phyloP scores from a whole-genome alignment of 1,139 yeast genomes.

The Pichia sp. region DNA sequence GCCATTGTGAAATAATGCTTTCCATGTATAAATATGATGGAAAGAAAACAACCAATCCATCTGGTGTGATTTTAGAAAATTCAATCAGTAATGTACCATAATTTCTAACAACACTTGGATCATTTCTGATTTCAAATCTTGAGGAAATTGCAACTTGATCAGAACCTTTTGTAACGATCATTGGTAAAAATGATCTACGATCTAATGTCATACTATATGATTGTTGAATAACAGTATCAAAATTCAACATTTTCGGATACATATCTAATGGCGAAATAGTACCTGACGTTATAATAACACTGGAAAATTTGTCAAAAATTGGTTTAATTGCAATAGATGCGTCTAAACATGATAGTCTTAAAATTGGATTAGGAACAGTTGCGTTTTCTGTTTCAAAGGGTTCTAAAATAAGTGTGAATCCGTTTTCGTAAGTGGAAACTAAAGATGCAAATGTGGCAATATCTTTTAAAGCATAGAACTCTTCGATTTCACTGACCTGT shows the following conservation, averaged over 20 bases:
- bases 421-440: slow-evolving; percentile 89
- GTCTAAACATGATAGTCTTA: slow-evolving; percentile 90
- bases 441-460: slow-evolving; percentile 95
- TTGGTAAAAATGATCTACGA: slow-evolving; percentile 84
- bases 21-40: slow-evolving; percentile 98
- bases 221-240: slow-evolving; percentile 89
- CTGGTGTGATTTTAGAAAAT: slow-evolving; percentile 93
- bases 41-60: slow-evolving; percentile 95
- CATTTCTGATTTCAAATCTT: slow-evolving; percentile 92
- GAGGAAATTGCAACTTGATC: slow-evolving; percentile 97
- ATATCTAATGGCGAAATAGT: slow-evolving; percentile 96
- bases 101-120: slow-evolving; percentile 94
- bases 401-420: slow-evolving; percentile 84
- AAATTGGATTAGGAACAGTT: slow-evolving; percentile 95
- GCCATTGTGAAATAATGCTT: slow-evolving; percentile 97
- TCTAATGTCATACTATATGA: slow-evolving; percentile 95
- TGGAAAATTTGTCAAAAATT: slow-evolving; percentile 86
- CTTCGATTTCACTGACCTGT: slow-evolving; percentile 84
- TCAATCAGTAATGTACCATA: slow-evolving; percentile 90
- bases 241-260: slow-evolving; percentile 96
- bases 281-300: slow-evolving; percentile 93
- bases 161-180: slow-evolving; percentile 94
- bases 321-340: slow-evolving; percentile 98
- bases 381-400: slow-evolving; percentile 97
- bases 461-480: slow-evolving; percentile 86